Conservation (phyloP, 2,329 filamentous ascomycete genomes). For the Xylaria sp. region DNA sequence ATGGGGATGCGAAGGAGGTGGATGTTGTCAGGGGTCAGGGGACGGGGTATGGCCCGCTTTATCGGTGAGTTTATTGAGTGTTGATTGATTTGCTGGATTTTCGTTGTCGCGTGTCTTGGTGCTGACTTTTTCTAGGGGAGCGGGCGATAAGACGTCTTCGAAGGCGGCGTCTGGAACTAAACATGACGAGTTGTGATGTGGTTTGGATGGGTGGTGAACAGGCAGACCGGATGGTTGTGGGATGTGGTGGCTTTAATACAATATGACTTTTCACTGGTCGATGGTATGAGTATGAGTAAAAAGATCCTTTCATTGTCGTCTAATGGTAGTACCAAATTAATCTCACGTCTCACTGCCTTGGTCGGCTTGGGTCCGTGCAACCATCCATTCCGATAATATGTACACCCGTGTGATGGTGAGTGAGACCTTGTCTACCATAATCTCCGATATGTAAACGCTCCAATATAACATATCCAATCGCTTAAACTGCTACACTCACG, state of each 20-base stretch:
- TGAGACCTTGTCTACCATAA: not conserved
- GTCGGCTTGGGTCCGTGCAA: not conserved
- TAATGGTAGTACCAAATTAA: not conserved
- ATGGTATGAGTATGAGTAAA: not conserved
- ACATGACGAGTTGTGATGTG: conserved; percentile 37
- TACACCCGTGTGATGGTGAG: not conserved
- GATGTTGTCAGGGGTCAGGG: conserved; percentile 39
- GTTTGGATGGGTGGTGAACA: not conserved
- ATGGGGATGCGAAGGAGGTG: conserved; percentile 37
- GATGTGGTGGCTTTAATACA: not conserved
- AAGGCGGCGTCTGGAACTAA: conserved; percentile 9
- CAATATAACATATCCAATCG: not conserved
- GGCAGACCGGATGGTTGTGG: not conserved
- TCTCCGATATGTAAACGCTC: too few species aligned
- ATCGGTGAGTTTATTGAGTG: conserved; percentile 34
- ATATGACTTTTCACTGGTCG: not conserved
- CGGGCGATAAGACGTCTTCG: conserved; percentile 9
- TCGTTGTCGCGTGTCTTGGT: not conserved
- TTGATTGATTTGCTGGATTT: not conserved
- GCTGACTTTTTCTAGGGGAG: conserved; percentile 1
- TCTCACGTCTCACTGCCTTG: not conserved
- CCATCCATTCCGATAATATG: not conserved
- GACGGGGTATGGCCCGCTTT: conserved; percentile 45
- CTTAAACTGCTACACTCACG: not conserved
- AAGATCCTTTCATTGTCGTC: not conserved